Conservation (phyloP, 441 rosid species). For the Erodium chrysanthum region DNA sequence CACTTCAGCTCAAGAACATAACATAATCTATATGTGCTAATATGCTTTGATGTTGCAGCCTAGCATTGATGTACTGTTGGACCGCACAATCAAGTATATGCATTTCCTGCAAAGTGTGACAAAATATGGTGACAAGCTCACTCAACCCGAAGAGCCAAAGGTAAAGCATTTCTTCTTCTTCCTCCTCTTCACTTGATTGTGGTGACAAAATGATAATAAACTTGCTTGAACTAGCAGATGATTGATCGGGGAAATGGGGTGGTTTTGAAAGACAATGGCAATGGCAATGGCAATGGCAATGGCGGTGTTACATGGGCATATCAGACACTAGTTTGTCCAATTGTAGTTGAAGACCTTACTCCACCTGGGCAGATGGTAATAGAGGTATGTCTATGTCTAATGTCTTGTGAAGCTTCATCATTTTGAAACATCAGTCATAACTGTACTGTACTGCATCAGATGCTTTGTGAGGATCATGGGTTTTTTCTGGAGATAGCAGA, state of each 20-base stretch:
- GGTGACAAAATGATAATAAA: not conserved
- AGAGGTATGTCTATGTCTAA: slow-evolving; percentile 37
- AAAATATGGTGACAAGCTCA: slow-evolving; percentile 67
- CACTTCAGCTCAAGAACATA: too few species aligned
- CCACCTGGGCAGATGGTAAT: slow-evolving; percentile 71
- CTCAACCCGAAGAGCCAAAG: slow-evolving; percentile 51
- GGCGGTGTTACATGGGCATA: slow-evolving; percentile 68
- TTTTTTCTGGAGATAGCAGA: slow-evolving; percentile 82
- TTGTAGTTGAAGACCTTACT: slow-evolving; percentile 67
- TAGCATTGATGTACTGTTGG: slow-evolving; percentile 76
- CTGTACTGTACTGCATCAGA: slow-evolving; percentile 31
- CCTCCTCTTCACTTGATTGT: too few species aligned
- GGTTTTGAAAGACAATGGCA: slow-evolving; percentile 27
- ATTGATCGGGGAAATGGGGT: slow-evolving; percentile 31
- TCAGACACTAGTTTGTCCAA: slow-evolving; percentile 53
- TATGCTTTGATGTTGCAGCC: slow-evolving; percentile 40
- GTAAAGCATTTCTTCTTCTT: slow-evolving; percentile 22
- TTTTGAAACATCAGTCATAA: slow-evolving; percentile 6
- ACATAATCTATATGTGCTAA: not conserved
- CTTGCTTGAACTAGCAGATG: slow-evolving; percentile 31
- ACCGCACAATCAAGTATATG: slow-evolving; percentile 72
- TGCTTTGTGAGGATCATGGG: slow-evolving; percentile 67
- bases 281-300: not conserved
- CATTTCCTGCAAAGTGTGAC: slow-evolving; percentile 75
- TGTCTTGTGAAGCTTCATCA: not conserved